A percentile compares a stretch with the other conserved stretches of the same genome.
phyloP scores from a whole-genome alignment of 345 rosid genomes.

The Heritiera littoralis region DNA sequence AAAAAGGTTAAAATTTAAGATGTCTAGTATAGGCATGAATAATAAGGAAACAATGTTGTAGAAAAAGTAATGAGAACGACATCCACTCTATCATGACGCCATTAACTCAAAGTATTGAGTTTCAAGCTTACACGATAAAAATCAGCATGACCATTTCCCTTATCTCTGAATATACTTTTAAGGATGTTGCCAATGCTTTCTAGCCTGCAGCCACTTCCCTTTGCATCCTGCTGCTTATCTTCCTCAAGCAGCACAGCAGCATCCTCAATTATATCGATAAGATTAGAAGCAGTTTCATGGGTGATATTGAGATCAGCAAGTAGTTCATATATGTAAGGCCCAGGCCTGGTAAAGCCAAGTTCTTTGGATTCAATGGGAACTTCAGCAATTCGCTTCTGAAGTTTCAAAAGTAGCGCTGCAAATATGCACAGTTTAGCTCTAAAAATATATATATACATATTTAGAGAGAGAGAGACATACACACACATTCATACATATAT shows the following conservation, averaged over 20 bases:
- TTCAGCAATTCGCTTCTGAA: slow-evolving; percentile 82
- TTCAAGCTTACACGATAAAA: slow-evolving; percentile 73
- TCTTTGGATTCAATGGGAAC: slow-evolving; percentile 75
- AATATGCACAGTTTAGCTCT: slow-evolving; percentile 3
- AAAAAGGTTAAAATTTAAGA: slow-evolving; percentile 20
- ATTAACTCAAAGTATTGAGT: slow-evolving; percentile 11
- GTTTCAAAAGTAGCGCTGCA: slow-evolving; percentile 88
- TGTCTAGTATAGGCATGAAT: background rate
- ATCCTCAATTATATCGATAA: slow-evolving; percentile 67
- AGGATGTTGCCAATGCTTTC: slow-evolving; percentile 74
- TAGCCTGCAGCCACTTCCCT: slow-evolving; percentile 61
- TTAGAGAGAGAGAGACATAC: background rate
- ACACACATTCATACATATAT: background rate
- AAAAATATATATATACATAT: background rate
- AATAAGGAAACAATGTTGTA: slow-evolving; percentile 3
- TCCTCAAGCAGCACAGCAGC: slow-evolving; percentile 76
- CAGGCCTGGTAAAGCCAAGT: slow-evolving; percentile 88
- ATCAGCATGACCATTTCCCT: slow-evolving; percentile 56
- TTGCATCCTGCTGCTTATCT: slow-evolving; percentile 59
- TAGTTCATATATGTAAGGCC: slow-evolving; percentile 82
- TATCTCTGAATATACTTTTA: slow-evolving; percentile 67
- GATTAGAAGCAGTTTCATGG: slow-evolving; percentile 69
- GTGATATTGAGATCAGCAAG: slow-evolving; percentile 82
- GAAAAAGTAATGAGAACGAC: slow-evolving; percentile 8
- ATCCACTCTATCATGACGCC: background rate